A percentile compares a stretch with the other conserved stretches of the same genome.
Conservation (phyloP, 768 basidiomycete species). For the Tricholoma sp. region DNA sequence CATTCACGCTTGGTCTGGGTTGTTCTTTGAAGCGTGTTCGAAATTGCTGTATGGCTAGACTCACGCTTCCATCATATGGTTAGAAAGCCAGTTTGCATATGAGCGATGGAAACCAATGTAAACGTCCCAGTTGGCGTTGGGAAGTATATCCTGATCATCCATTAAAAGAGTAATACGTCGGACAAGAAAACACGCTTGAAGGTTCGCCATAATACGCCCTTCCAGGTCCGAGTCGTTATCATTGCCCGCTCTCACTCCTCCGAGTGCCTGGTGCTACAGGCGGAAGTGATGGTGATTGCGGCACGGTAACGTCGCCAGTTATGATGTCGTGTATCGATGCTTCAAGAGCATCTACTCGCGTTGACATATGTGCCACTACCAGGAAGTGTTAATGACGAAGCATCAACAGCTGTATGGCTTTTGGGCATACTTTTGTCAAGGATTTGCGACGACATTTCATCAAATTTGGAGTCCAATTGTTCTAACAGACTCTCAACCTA, state of each 20-base stretch:
- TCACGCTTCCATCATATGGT: slow-evolving; percentile 9
- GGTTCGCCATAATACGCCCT: neutral
- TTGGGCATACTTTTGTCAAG: slow-evolving; percentile 66
- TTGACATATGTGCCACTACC: slow-evolving; percentile 90
- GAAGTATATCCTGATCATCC: too few relatives aligned
- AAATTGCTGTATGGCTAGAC: slow-evolving; percentile 7
- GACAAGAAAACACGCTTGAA: neutral
- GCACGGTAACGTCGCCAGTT: slow-evolving; percentile 61
- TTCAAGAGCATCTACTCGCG: slow-evolving; percentile 84
- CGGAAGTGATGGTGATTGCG: slow-evolving; percentile 55
- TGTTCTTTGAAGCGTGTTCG: slow-evolving; percentile 18
- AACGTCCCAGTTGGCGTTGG: too few relatives aligned
- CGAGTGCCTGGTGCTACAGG: slow-evolving; percentile 34
- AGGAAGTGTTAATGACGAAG: slow-evolving; percentile 5
- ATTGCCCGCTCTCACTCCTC: slow-evolving; percentile 36
- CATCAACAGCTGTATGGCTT: slow-evolving; percentile 6
- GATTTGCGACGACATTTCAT: slow-evolving; percentile 90
- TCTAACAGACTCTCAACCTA: slow-evolving; percentile 87
- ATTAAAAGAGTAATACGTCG: too few relatives aligned
- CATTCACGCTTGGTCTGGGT: slow-evolving; percentile 2
- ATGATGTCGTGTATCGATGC: slow-evolving; percentile 91
- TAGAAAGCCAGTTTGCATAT: too few relatives aligned
- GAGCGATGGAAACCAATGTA: too few relatives aligned
- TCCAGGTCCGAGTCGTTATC: too few relatives aligned
- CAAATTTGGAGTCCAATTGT: slow-evolving; percentile 86